Evolutionary conservation across 2,329 filamentous ascomycete genomes (phyloP), one percentile per base, ranked within the genome.

Genomic region (Endothia cerciana): DNA sequence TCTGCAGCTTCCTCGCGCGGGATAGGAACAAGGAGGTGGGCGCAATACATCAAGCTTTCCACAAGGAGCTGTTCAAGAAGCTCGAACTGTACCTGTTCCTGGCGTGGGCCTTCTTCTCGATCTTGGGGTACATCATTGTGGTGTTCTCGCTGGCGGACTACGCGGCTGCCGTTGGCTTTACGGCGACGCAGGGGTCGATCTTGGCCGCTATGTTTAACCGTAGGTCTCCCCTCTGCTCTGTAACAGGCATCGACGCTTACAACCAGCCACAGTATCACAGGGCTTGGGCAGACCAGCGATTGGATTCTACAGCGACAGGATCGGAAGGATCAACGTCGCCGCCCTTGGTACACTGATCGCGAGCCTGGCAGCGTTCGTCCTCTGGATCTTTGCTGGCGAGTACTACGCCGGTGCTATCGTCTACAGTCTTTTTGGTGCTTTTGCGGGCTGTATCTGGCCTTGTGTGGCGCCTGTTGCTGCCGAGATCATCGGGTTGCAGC

Each of bases 121-220:
- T 94, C 78, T 78, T 94, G 17, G 90, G 85, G 5, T 94, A 94
- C 71, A 83, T 91, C 33, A 89, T 92, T 4, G 82, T 93, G n/a
- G 83, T 93, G 55, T 94, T 93, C 76, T 90, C 87, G 13, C 78
- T 94, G 56, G 88, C 91, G 17, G 91, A 89, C 74, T 94, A 93
- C 73, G 89, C 89, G 45, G 83, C 85, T 64, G 83, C 83, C 4
- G 85, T 93, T 53, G 91, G 91, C 1, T 83, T 93, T 38, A 82
- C 82, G 0, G 81, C 90, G 1, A 82, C 85, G 5, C 87, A 94
- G 72, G 91, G 89, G 7, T 88, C 88, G 0, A 81, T 93, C 19
- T 82, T 92, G 56, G 89, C 87, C n/a, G 91, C 91, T 4, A 77
- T 93, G 45, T 83, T 94, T 71, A 94, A 92, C 74, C 73, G 90